Percentiles rank a stretch among this genome's conserved stretches.
These are phyloP conservation scores for Dryadomyces sulphureus DNA, from an alignment of 2,329 filamentous ascomycete genomes.

Conservation along the genomic window DNA sequence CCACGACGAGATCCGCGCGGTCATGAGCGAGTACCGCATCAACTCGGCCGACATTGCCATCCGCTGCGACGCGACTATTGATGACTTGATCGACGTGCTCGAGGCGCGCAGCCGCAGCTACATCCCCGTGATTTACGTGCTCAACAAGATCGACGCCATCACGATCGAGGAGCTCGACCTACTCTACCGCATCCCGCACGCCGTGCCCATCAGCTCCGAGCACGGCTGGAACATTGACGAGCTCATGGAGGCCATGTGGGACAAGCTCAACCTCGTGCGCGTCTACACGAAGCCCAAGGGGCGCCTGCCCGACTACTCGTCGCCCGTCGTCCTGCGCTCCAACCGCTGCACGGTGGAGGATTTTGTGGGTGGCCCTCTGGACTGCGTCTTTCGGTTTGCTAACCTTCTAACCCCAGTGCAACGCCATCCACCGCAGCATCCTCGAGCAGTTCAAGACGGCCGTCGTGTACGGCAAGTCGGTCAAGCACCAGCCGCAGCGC, in stretches of 20 bases:
- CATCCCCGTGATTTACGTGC: slow-evolving; percentile 95
- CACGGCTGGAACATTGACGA: slow-evolving; percentile 98
- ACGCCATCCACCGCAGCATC: slow-evolving; percentile 91
- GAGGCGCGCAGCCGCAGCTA: slow-evolving; percentile 92
- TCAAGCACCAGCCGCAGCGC: slow-evolving; percentile 96
- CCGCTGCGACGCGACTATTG: slow-evolving; percentile 91
- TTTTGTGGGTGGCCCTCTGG: slow-evolving; percentile 59
- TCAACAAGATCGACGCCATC: slow-evolving; percentile 98
- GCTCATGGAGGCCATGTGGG: slow-evolving; percentile 93
- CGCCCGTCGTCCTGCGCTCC: slow-evolving; percentile 77
- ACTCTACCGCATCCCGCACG: slow-evolving; percentile 91
- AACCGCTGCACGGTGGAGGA: slow-evolving; percentile 84
- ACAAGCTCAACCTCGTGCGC: slow-evolving; percentile 78
- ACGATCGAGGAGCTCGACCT: slow-evolving; percentile 95
- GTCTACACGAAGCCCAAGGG: slow-evolving; percentile 99
- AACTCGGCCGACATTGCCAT: slow-evolving; percentile 95
- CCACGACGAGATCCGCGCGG: slow-evolving; percentile 91
- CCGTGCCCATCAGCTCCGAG: slow-evolving; percentile 93
- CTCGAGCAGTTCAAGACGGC: slow-evolving; percentile 90
- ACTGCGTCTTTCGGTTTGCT: neutral
- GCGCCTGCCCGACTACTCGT: slow-evolving; percentile 77
- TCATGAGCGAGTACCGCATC: slow-evolving; percentile 95
- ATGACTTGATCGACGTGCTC: slow-evolving; percentile 90
- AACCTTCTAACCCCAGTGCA: slow-evolving; percentile 49
- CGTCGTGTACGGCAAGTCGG: slow-evolving; percentile 92